Conservation (phyloP, 192 early-diverging fungal genomes). For the Gamsiella multidivaricata region DNA sequence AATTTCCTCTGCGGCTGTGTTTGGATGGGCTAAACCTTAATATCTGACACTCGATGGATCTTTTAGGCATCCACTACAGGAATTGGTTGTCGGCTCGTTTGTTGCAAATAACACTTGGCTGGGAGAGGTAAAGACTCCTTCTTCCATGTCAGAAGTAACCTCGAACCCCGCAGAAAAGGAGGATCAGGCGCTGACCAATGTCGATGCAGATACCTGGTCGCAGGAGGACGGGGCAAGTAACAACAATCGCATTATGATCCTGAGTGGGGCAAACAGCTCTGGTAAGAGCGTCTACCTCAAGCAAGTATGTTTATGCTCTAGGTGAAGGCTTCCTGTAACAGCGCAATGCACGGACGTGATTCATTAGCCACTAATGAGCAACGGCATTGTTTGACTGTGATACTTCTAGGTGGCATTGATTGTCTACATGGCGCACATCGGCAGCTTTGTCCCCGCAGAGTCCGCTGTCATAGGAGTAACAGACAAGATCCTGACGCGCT, state of each 20-base stretch:
- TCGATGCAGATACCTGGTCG: not conserved
- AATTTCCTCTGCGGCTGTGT: no score
- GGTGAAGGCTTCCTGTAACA: no score
- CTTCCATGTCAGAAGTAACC: not conserved
- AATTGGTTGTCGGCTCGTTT: constrained; percentile 68
- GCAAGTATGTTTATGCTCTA: constrained; percentile 68
- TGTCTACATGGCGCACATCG: constrained; percentile 90
- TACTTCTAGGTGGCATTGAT: constrained; percentile 74
- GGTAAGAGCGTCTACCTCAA: constrained; percentile 84
- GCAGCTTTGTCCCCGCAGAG: constrained; percentile 88
- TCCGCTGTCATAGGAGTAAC: constrained; percentile 76
- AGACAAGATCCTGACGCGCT: constrained; percentile 81
- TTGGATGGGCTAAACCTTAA: no score
- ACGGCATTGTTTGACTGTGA: not conserved
- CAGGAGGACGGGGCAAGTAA: not conserved
- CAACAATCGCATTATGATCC: constrained; percentile 64
- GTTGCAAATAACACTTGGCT: constrained; percentile 78
- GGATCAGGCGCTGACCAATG: not conserved
- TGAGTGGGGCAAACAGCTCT: constrained; percentile 88
- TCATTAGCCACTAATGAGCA: not conserved
- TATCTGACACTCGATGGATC: no score
- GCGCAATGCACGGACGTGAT: not conserved
- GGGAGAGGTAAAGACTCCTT: constrained; percentile 2
- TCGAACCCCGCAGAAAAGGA: not conserved
- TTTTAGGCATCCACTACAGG: constrained; percentile 79